Conservation (phyloP, 345 rosid genomes). For the Citrus inodora region DNA sequence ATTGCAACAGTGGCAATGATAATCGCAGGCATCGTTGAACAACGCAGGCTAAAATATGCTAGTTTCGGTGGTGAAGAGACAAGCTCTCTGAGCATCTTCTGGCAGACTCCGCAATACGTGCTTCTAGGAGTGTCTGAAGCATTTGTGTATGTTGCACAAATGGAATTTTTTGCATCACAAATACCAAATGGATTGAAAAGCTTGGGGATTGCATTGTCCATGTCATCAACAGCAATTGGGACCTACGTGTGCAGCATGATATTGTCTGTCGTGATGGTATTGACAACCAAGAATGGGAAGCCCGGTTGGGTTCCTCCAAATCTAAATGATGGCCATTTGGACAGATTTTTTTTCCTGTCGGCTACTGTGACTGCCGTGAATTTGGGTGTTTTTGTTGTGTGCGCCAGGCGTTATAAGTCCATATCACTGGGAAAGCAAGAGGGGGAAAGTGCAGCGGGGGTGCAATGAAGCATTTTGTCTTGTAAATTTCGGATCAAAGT, state of each 20-base stretch:
- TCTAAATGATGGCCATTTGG: slow-evolving; percentile 35
- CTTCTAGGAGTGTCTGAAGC: slow-evolving; percentile 38
- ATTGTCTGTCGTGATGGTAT: slow-evolving; percentile 26
- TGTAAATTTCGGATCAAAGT: no score
- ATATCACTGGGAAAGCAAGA: slow-evolving; percentile 16
- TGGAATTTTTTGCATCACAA: slow-evolving; percentile 33
- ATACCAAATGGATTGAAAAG: slow-evolving; percentile 36
- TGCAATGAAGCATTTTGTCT: no score
- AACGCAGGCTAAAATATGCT: slow-evolving; percentile 24
- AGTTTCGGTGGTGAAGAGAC: slow-evolving; percentile 1
- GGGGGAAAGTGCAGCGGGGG: not conserved
- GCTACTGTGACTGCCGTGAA: slow-evolving; percentile 21
- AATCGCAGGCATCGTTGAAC: slow-evolving; percentile 31
- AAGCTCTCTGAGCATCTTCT: slow-evolving; percentile 32
- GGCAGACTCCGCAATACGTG: slow-evolving; percentile 38
- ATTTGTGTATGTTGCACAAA: slow-evolving; percentile 30
- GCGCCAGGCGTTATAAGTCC: slow-evolving; percentile 16
- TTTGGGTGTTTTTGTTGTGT: slow-evolving; percentile 15
- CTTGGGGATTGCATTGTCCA: slow-evolving; percentile 30
- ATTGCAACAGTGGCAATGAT: slow-evolving; percentile 27
- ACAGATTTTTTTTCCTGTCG: slow-evolving; percentile 33
- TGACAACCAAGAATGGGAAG: slow-evolving; percentile 22
- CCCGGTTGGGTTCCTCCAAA: slow-evolving; percentile 40
- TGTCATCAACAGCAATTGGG: slow-evolving; percentile 36
- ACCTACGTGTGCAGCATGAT: slow-evolving; percentile 25